A percentile compares a stretch with the other conserved stretches of the same genome.
These are phyloP conservation scores for Rhodosporidiobolus sp. DNA, from an alignment of 768 basidiomycete species.

Conservation along the genomic window DNA sequence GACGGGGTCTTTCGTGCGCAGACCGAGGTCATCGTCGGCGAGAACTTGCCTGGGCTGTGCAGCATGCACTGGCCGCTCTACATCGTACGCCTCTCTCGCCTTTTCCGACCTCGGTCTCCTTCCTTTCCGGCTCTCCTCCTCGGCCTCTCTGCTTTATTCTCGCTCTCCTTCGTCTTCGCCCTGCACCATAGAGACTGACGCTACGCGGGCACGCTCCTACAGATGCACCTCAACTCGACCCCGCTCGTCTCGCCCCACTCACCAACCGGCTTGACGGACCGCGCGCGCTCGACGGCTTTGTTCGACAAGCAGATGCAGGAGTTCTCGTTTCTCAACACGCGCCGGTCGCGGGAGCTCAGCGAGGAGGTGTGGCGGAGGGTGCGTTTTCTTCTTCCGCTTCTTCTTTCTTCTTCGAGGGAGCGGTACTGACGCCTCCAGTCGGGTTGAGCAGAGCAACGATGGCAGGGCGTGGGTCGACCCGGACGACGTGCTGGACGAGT, in stretches of 20 bases:
- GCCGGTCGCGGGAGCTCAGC: constrained; percentile 2
- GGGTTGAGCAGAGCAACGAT: background rate
- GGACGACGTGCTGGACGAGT: constrained; percentile 13
- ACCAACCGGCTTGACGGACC: background rate
- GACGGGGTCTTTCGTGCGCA: background rate
- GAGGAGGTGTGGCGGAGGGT: constrained; percentile 25
- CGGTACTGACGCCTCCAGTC: too few relatives aligned
- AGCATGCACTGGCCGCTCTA: constrained; percentile 23
- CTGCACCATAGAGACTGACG: too few relatives aligned
- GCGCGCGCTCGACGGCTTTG: constrained; percentile 4
- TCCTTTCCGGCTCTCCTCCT: too few relatives aligned
- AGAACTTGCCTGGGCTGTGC: constrained; percentile 16
- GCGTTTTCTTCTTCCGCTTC: background rate
- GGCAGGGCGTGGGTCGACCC: constrained; percentile 18
- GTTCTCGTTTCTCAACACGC: constrained; percentile 28
- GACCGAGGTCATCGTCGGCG: constrained; percentile 20
- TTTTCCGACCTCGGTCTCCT: background rate
- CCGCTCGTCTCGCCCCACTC: constrained; percentile 15
- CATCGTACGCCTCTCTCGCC: background rate
- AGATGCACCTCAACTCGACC: constrained; percentile 31
- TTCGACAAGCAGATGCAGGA: constrained; percentile 23
- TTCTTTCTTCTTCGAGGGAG: too few relatives aligned
- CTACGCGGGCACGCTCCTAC: background rate
- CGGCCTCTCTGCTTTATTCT: background rate
- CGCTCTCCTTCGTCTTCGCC: background rate